phyloP scores from a whole-genome alignment of 164 flowering plant species.

The Litsea cubeba region DNA sequence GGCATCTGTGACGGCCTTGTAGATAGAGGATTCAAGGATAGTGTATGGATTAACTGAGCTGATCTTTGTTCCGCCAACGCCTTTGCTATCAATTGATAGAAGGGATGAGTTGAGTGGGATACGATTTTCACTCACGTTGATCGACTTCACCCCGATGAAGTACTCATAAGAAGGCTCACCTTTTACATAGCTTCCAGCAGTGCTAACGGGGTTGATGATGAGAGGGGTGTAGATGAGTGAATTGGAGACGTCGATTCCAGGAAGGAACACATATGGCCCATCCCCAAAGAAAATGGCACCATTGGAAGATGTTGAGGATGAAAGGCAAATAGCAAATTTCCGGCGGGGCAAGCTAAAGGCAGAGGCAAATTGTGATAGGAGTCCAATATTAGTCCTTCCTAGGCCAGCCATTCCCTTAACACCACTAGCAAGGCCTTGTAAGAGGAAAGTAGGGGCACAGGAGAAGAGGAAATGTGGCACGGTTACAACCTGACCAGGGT shows the following conservation, averaged over 20 bases:
- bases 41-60: conserved; percentile 56
- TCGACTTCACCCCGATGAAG: conserved; percentile 35
- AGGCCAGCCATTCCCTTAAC: conserved; percentile 29
- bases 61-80: conserved; percentile 32
- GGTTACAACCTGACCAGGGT: conserved; percentile 16
- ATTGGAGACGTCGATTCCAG: conserved; percentile 18
- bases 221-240: conserved; percentile 24
- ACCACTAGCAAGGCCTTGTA: conserved; percentile 30
- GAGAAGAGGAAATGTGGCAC: conserved; percentile 22
- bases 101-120: conserved; percentile 24
- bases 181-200: background rate
- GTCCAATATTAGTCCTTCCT: conserved; percentile 15
- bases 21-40: conserved; percentile 31
- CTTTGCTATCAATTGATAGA: conserved; percentile 9
- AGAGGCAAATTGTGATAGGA: conserved; percentile 24
- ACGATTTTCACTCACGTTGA: conserved; percentile 20
- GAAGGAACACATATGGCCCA: conserved; percentile 31
- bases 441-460: conserved; percentile 18
- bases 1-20: conserved; percentile 15
- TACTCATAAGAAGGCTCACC: conserved; percentile 28
- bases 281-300: conserved; percentile 36
- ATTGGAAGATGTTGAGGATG: conserved; percentile 13
- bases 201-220: conserved; percentile 14
- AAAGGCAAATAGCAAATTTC: conserved; percentile 32
- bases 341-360: conserved; percentile 19